Conservation (phyloP, 2,329 filamentous ascomycete genomes). For the Mycosphaerella arachidis region DNA sequence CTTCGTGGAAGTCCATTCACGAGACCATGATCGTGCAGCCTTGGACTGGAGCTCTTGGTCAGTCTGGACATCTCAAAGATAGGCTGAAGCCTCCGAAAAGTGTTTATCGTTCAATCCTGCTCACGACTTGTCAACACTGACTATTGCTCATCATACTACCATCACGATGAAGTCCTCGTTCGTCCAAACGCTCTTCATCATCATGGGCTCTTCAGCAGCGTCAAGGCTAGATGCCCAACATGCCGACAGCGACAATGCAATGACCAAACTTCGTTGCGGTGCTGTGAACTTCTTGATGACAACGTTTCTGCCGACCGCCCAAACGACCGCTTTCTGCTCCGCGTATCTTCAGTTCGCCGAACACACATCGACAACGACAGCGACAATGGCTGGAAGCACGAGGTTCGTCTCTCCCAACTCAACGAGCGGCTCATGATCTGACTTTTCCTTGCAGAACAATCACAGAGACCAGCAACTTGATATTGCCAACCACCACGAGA, state of each 20-base stretch:
- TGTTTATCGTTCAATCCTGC: background rate
- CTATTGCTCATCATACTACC: background rate
- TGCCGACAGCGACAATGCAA: background rate
- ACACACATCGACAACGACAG: background rate
- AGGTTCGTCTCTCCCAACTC: background rate
- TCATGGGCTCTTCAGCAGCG: background rate
- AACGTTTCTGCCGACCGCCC: conserved; percentile 3
- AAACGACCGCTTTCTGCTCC: conserved; percentile 6
- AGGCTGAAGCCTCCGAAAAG: background rate
- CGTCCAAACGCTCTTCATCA: background rate
- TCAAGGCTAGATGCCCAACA: background rate
- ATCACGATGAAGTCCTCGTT: background rate
- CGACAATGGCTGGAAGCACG: background rate
- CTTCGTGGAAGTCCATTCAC: background rate
- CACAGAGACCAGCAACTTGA: background rate
- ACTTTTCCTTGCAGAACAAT: background rate
- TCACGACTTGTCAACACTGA: background rate
- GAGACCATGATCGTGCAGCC: background rate
- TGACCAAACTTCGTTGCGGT: background rate
- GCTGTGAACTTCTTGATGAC: conserved; percentile 7
- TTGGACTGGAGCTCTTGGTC: background rate
- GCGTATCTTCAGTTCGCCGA: conserved; percentile 5
- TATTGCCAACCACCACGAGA: background rate
- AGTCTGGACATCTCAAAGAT: background rate
- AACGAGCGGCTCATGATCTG: no score